Evolutionary conservation across 164 flowering plant genomes (phyloP).

Genomic region (Hamamelis virginiana): DNA sequence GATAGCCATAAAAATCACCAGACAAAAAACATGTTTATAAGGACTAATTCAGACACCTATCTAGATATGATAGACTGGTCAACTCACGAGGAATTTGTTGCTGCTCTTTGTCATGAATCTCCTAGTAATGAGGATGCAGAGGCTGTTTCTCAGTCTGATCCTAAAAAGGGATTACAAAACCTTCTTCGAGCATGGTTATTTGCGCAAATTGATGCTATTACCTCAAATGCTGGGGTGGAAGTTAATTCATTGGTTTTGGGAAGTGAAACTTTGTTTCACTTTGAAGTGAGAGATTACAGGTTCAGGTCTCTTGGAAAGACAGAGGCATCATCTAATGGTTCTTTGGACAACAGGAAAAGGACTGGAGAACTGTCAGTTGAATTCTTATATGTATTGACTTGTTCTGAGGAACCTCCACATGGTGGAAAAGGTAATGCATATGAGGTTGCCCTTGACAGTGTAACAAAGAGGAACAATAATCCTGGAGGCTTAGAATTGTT

Average conservation of each 20-base stretch:
- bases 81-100: constrained; percentile 45
- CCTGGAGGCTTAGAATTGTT: constrained; percentile 29
- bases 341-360: constrained; percentile 20
- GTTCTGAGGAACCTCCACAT: constrained; percentile 37
- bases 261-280: constrained; percentile 61
- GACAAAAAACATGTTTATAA: constrained; percentile 17
- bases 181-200: constrained; percentile 63
- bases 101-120: constrained; percentile 34
- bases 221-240: constrained; percentile 38
- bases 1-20: constrained; percentile 27
- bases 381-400: constrained; percentile 51
- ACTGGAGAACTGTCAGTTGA: constrained; percentile 33
- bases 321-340: constrained; percentile 21
- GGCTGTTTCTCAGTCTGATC: constrained; percentile 18
- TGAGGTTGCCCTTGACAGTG: constrained; percentile 46
- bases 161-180: constrained; percentile 32
- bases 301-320: constrained; percentile 23
- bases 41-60: constrained; percentile 25
- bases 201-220: constrained; percentile 62
- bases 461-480: constrained; percentile 19
- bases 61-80: constrained; percentile 51
- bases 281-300: constrained; percentile 41
- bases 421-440: constrained; percentile 34
- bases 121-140: constrained; percentile 31
- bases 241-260: constrained; percentile 59